These are phyloP conservation scores for Litsea cubeba DNA, from an alignment of 164 flowering plant genomes.

Conservation along the genomic window DNA sequence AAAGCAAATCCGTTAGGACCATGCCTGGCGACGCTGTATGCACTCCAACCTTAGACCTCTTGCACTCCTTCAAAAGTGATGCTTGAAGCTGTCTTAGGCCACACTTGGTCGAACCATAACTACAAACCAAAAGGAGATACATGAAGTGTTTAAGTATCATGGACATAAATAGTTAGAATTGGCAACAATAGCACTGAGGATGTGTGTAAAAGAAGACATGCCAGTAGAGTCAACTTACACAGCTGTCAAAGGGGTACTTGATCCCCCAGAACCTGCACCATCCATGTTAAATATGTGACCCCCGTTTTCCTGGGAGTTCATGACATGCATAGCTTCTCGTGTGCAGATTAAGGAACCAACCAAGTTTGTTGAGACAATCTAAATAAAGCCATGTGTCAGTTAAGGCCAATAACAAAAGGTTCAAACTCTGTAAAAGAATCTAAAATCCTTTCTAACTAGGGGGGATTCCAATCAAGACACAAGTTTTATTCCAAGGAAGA, in stretches of 20 bases:
- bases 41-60: slow-evolving; percentile 73
- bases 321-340: slow-evolving; percentile 79
- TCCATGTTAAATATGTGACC: slow-evolving; percentile 99
- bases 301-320: slow-evolving; percentile 56
- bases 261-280: slow-evolving; percentile 99
- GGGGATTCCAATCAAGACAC: background rate
- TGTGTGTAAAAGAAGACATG: background rate
- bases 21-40: slow-evolving; percentile 99
- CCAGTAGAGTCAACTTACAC: slow-evolving; percentile 53
- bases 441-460: background rate
- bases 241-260: slow-evolving; percentile 97
- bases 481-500: background rate
- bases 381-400: slow-evolving; percentile 7
- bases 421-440: background rate
- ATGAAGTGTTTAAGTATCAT: background rate
- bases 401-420: background rate
- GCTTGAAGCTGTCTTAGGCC: slow-evolving; percentile 92
- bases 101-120: slow-evolving; percentile 96
- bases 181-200: no score
- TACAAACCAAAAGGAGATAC: slow-evolving; percentile 16
- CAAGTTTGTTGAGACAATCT: slow-evolving; percentile 95
- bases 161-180: background rate
- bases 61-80: slow-evolving; percentile 80
- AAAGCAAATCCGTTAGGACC: slow-evolving; percentile 91
- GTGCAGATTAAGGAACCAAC: slow-evolving; percentile 91